Percentiles rank a stretch among this genome's conserved stretches.
Conservation (phyloP, 176 grass and related monocot species). For the Poa annua region DNA sequence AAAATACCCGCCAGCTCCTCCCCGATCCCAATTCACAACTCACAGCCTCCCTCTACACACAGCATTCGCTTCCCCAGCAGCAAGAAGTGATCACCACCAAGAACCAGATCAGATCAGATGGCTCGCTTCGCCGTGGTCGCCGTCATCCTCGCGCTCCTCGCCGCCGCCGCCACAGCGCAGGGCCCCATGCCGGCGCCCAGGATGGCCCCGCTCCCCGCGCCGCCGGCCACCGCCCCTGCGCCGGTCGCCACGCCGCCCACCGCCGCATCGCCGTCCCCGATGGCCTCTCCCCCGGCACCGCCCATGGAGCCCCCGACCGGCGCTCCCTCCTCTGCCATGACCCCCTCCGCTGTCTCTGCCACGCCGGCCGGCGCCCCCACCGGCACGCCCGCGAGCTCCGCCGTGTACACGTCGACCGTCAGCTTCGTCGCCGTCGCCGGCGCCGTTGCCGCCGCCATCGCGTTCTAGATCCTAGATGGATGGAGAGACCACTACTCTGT, state of each 20-base stretch:
- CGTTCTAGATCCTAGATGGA: conserved; percentile 70
- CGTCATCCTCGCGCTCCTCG: conserved; percentile 19
- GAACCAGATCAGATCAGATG: conserved; percentile 38
- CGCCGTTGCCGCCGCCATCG: conserved; percentile 44
- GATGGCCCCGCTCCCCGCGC: conserved; percentile 47
- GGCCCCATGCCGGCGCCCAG: conserved; percentile 20
- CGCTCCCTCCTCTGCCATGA: conserved; percentile 17
- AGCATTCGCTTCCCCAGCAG: background rate
- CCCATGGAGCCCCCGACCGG: background rate
- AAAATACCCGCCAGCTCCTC: background rate
- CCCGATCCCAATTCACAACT: background rate
- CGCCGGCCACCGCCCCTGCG: conserved; percentile 37
- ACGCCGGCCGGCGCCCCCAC: background rate
- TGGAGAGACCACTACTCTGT: background rate
- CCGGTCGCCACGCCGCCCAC: conserved; percentile 30
- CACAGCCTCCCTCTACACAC: background rate
- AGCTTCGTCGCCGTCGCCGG: conserved; percentile 49
- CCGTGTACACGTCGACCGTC: conserved; percentile 12
- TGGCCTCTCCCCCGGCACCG: conserved; percentile 42
- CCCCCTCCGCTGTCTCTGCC: conserved; percentile 7
- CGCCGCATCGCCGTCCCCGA: conserved; percentile 39
- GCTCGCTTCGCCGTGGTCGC: conserved; percentile 50
- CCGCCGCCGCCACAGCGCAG: conserved; percentile 22
- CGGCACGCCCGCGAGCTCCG: background rate
- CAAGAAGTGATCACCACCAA: too few species aligned